These are phyloP conservation scores for Hirschfeldia incana DNA, from an alignment of 345 rosid species.

Conservation along the genomic window DNA sequence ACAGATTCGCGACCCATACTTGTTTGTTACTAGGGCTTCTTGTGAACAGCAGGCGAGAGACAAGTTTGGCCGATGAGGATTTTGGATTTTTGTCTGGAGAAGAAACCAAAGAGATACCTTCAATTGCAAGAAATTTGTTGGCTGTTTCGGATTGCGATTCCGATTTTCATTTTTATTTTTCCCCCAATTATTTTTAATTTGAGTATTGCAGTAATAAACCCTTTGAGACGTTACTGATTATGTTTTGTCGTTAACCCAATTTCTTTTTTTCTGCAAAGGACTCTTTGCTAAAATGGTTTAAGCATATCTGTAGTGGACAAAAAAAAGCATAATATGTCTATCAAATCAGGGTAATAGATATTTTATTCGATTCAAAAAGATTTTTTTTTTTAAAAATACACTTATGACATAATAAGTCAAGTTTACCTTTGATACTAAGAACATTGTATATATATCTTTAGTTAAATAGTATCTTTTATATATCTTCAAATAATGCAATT, in stretches of 20 bases:
- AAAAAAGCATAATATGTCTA: background rate
- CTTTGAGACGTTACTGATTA: slow-evolving; percentile 25
- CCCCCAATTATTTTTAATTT: background rate
- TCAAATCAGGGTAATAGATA: background rate
- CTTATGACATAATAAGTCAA: background rate
- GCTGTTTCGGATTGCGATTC: slow-evolving; percentile 29
- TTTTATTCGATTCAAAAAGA: background rate
- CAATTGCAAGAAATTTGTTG: slow-evolving; percentile 74
- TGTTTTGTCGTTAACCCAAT: slow-evolving; percentile 20
- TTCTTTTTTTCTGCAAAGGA: slow-evolving; percentile 13
- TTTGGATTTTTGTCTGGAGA: slow-evolving; percentile 45
- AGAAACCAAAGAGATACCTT: slow-evolving; percentile 59
- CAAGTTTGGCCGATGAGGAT: slow-evolving; percentile 26
- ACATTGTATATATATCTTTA: background rate
- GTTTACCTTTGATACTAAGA: background rate
- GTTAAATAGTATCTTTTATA: background rate
- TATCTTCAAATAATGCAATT: background rate
- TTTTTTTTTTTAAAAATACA: background rate
- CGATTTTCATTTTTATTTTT: slow-evolving; percentile 3
- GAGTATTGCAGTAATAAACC: slow-evolving; percentile 31
- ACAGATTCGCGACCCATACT: slow-evolving; percentile 44
- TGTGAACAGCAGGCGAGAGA: background rate
- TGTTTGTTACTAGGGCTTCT: slow-evolving; percentile 24
- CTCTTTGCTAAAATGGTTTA: background rate
- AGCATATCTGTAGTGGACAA: background rate